Evolutionary conservation across 805 yeast species (phyloP).

Genomic region (Zygotorulaspora sp.): DNA sequence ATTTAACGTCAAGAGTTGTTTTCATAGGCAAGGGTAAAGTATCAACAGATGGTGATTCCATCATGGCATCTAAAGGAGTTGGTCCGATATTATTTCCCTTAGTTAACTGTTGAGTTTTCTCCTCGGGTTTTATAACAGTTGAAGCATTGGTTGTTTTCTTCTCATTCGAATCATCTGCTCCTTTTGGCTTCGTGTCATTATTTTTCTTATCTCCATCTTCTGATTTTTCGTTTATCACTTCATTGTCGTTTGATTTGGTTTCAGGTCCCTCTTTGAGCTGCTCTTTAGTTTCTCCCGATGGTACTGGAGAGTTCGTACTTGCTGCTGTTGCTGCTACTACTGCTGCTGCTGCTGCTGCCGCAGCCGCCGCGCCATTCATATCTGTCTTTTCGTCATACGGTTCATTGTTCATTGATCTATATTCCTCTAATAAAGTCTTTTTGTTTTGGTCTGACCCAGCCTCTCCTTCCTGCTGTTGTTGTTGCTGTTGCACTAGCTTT

Average conservation of each 20-base stretch:
- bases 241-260: slow-evolving; percentile 10
- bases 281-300: slow-evolving; percentile 9
- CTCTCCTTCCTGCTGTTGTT: slow-evolving; percentile 6
- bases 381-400: slow-evolving; percentile 12
- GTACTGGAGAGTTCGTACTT: neutral
- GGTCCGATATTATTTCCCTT: slow-evolving; percentile 25
- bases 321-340: too few species aligned
- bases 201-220: slow-evolving; percentile 5
- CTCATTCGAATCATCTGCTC: slow-evolving; percentile 10
- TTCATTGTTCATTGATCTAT: slow-evolving; percentile 51
- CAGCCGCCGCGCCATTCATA: neutral
- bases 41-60: slow-evolving; percentile 70
- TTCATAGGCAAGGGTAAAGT: slow-evolving; percentile 80
- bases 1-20: slow-evolving; percentile 71
- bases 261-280: slow-evolving; percentile 7
- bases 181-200: slow-evolving; percentile 10
- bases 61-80: slow-evolving; percentile 25
- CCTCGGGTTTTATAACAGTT: slow-evolving; percentile 15
- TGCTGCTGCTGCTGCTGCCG: slow-evolving; percentile 2
- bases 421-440: slow-evolving; percentile 59
- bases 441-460: slow-evolving; percentile 15
- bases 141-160: slow-evolving; percentile 27
- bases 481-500: slow-evolving; percentile 30
- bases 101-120: slow-evolving; percentile 27
- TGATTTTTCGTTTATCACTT: neutral